Conservation (phyloP, 2,329 filamentous ascomycete genomes). For the Fusarium marasasianum region DNA sequence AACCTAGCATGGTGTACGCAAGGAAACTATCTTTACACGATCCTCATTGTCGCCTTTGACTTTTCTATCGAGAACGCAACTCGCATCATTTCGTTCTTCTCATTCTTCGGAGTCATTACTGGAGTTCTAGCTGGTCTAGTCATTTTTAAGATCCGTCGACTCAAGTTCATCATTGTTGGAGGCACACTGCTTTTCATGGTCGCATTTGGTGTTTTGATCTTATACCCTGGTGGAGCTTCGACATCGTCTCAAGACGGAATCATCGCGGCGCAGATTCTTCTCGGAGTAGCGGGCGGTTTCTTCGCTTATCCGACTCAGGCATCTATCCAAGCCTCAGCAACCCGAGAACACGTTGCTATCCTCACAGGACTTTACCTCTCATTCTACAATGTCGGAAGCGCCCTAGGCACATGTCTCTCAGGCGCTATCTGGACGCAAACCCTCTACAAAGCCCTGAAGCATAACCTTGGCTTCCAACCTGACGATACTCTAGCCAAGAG, state of each 20-base stretch:
- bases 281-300: conserved; percentile 67
- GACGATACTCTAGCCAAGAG: conserved; percentile 48
- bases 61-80: conserved; percentile 64
- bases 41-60: conserved; percentile 67
- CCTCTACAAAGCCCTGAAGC: conserved; percentile 46
- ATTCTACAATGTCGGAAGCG: conserved; percentile 54
- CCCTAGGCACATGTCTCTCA: conserved; percentile 52
- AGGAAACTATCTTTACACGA: conserved; percentile 67
- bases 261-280: conserved; percentile 63
- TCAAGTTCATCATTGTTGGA: conserved; percentile 67
- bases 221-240: conserved; percentile 60
- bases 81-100: conserved; percentile 65
- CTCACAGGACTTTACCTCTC: conserved; percentile 52
- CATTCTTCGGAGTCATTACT: conserved; percentile 62
- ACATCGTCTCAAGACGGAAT: conserved; percentile 57
- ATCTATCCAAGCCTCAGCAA: conserved; percentile 52
- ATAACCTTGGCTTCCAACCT: conserved; percentile 47
- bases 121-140: conserved; percentile 62
- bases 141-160: conserved; percentile 60
- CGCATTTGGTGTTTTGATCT: conserved; percentile 65
- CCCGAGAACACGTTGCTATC: conserved; percentile 51
- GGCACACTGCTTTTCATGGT: conserved; percentile 66
- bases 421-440: conserved; percentile 56
- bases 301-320: conserved; percentile 58
- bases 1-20: conserved; percentile 67